Evolutionary conservation across 805 yeast genomes (phyloP).

Genomic region (Kodamaea jinghongensis): DNA sequence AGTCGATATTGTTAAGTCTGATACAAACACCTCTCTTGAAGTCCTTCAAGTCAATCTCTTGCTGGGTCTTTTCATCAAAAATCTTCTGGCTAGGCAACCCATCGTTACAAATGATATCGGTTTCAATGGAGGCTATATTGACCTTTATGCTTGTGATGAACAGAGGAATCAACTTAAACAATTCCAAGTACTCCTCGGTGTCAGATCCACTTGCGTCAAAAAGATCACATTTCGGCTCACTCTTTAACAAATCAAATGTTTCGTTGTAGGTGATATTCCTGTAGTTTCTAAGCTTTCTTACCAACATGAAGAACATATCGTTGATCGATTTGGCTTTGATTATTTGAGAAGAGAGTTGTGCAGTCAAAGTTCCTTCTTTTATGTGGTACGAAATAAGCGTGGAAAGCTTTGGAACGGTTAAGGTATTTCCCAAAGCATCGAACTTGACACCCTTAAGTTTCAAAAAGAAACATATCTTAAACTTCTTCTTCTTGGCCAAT

Average conservation of each 20-base stretch:
- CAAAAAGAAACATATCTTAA: slow-evolving; percentile 16
- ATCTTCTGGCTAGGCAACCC: slow-evolving; percentile 34
- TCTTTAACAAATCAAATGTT: slow-evolving; percentile 5
- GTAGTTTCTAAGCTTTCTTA: slow-evolving; percentile 31
- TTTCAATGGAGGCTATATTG: slow-evolving; percentile 25
- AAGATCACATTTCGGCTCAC: background rate
- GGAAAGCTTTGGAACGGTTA: slow-evolving; percentile 27
- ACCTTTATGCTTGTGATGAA: slow-evolving; percentile 25
- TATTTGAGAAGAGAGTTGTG: slow-evolving; percentile 26
- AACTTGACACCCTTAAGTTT: slow-evolving; percentile 29
- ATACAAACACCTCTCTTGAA: slow-evolving; percentile 39
- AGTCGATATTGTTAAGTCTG: slow-evolving; percentile 18
- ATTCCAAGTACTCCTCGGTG: slow-evolving; percentile 12
- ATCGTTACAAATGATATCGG: slow-evolving; percentile 40
- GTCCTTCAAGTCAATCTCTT: slow-evolving; percentile 33
- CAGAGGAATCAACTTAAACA: slow-evolving; percentile 32
- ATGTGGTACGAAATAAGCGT: slow-evolving; percentile 26
- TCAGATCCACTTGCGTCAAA: background rate
- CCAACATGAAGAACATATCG: slow-evolving; percentile 34
- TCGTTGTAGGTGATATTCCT: slow-evolving; percentile 23
- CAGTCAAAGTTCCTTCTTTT: slow-evolving; percentile 17
- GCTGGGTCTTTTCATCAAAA: slow-evolving; percentile 19
- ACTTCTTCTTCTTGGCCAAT: slow-evolving; percentile 10
- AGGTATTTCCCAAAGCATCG: slow-evolving; percentile 31
- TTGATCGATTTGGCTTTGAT: slow-evolving; percentile 34